Evolutionary conservation across 768 basidiomycete genomes (phyloP).

Genomic region (Termitomyces eurrhizus): DNA sequence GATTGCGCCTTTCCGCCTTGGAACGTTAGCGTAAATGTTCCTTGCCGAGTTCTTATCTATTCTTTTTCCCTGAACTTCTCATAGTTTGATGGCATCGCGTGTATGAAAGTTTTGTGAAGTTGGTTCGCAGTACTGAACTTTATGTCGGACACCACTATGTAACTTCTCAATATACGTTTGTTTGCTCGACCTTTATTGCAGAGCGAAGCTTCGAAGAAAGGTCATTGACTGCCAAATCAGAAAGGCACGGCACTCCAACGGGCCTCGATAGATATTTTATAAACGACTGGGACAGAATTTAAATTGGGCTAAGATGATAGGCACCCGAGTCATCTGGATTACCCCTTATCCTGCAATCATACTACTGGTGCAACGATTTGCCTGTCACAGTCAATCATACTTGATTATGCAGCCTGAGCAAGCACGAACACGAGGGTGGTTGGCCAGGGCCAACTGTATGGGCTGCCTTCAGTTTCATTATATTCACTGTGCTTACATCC

Average conservation of each 20-base stretch:
- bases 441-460: background rate
- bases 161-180: background rate
- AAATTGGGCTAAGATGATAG: background rate
- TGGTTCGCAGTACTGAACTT: background rate
- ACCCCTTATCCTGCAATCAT: background rate
- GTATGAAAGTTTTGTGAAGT: background rate
- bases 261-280: too few relatives aligned
- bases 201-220: background rate
- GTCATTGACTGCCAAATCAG: too few relatives aligned
- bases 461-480: background rate
- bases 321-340: background rate
- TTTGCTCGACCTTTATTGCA: background rate
- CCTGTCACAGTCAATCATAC: background rate
- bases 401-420: background rate
- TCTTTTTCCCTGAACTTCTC: background rate
- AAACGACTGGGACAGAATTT: too few relatives aligned
- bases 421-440: background rate
- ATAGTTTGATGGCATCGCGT: background rate
- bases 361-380: background rate
- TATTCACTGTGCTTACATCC: background rate
- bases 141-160: too few relatives aligned
- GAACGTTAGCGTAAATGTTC: constrained; percentile 28
- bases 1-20: constrained; percentile 40
- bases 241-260: too few relatives aligned
- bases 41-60: background rate